Conservation (phyloP, 202 grass and related monocot species). For the Panicum hallii region DNA sequence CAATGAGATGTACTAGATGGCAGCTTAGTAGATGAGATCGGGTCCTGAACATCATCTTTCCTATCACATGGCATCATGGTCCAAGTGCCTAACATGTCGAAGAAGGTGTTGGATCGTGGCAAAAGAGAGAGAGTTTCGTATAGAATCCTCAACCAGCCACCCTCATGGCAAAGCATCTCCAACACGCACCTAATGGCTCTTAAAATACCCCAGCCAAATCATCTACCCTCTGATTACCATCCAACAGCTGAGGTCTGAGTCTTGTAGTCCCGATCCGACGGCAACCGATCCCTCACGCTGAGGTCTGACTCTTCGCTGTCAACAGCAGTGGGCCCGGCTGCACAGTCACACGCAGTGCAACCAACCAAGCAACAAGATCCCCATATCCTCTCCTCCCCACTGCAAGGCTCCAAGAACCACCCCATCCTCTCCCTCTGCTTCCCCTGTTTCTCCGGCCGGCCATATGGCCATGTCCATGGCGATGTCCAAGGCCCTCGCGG, state of each 20-base stretch:
- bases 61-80: conserved; percentile 30
- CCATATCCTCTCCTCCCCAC: conserved; percentile 40
- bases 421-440: conserved; percentile 32
- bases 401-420: conserved; percentile 37
- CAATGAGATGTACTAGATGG: not conserved
- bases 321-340: not conserved
- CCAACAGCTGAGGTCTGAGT: not conserved
- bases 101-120: not conserved
- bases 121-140: conserved; percentile 23
- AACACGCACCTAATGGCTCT: conserved; percentile 8
- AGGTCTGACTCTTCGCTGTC: conserved; percentile 20
- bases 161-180: conserved; percentile 14
- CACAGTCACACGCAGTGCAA: conserved; percentile 1
- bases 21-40: conserved; percentile 37
- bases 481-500: conserved; percentile 26
- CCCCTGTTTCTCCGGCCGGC: conserved; percentile 16
- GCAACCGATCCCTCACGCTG: not conserved
- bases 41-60: not conserved
- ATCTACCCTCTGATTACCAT: not conserved
- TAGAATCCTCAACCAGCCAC: conserved; percentile 21
- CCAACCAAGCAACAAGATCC: conserved; percentile 37
- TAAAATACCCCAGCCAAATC: not conserved
- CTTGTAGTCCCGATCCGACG: not conserved
- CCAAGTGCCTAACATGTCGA: not conserved
- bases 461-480: conserved; percentile 43